These are phyloP conservation scores for Ganoderma meredithae DNA, from an alignment of 1,284 basidiomycete species.

Conservation along the genomic window DNA sequence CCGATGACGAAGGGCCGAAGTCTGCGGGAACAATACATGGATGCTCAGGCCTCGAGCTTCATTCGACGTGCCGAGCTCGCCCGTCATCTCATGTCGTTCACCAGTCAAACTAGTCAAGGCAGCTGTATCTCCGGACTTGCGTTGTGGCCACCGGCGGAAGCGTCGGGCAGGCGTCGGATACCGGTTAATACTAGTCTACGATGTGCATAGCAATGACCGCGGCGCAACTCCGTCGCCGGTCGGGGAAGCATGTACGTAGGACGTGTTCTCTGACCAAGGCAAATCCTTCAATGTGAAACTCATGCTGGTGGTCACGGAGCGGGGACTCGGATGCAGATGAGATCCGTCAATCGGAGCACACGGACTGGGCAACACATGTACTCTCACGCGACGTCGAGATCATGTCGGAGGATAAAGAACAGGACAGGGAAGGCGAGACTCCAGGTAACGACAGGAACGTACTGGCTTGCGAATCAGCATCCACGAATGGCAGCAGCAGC, in stretches of 20 bases:
- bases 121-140: neutral
- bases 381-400: neutral
- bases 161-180: too few species aligned
- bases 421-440: constrained; percentile 3
- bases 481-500: constrained; percentile 17
- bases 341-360: neutral
- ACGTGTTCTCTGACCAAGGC: neutral
- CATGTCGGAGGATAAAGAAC: neutral
- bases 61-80: neutral
- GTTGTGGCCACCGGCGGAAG: neutral
- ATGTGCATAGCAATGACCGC: neutral
- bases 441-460: constrained; percentile 16
- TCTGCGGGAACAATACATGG: neutral
- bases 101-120: neutral
- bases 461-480: constrained; percentile 5
- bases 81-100: neutral
- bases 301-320: neutral
- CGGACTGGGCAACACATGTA: neutral
- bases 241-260: neutral
- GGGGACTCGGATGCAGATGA: neutral
- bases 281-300: neutral
- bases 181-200: neutral
- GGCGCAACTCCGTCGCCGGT: neutral
- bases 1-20: neutral
- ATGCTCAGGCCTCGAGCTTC: neutral